These are phyloP conservation scores for Bruguiera parviflora DNA, from an alignment of 345 rosid genomes.

Conservation along the genomic window DNA sequence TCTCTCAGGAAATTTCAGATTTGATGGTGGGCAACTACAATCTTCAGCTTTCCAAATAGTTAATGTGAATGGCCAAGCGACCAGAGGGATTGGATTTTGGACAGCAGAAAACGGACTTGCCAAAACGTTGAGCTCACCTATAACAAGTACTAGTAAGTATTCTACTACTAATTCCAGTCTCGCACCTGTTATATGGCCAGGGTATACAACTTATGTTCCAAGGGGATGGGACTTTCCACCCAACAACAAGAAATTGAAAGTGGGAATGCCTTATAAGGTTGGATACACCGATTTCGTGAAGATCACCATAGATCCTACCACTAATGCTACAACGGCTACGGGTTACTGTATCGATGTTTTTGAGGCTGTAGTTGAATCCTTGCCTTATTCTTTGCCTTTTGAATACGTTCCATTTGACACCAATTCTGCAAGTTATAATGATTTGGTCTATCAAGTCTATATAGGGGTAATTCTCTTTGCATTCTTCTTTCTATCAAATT, in stretches of 20 bases:
- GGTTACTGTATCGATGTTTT: conserved; percentile 46
- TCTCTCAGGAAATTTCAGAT: no score
- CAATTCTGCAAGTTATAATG: conserved; percentile 19
- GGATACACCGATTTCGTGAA: conserved; percentile 37
- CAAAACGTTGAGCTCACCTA: no score
- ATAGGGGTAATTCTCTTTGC: conserved; percentile 6
- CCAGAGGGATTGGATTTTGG: no score
- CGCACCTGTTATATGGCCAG: no score
- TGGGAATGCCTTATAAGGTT: conserved; percentile 33
- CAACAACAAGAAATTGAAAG: conserved; percentile 19
- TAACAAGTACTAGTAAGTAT: no score
- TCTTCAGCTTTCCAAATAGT: no score
- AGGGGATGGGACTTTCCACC: no score
- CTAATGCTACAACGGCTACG: background rate
- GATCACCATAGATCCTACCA: background rate
- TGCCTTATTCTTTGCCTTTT: conserved; percentile 16
- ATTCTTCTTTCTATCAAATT: background rate
- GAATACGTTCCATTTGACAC: conserved; percentile 21
- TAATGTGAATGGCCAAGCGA: no score
- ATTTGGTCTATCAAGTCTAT: conserved; percentile 21
- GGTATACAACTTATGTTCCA: no score
- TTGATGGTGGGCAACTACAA: no score
- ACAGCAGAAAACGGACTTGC: no score
- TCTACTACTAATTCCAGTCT: no score
- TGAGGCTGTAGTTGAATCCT: conserved; percentile 20